These are phyloP conservation scores for Porogramme epimiltina DNA, from an alignment of 1,284 basidiomycete genomes.

Conservation along the genomic window DNA sequence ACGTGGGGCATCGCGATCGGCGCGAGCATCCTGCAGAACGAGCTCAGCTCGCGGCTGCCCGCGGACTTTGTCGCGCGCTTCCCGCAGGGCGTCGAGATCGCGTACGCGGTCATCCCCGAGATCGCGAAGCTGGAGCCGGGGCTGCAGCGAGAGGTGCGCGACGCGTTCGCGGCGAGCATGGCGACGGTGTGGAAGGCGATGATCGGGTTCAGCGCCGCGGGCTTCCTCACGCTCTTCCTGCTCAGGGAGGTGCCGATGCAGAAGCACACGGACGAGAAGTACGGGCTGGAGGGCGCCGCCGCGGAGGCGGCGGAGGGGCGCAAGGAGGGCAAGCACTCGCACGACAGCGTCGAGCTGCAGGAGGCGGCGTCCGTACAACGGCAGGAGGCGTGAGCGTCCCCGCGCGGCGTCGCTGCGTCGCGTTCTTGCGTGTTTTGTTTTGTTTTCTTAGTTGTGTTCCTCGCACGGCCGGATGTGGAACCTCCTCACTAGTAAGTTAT, in stretches of 20 bases:
- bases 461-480: no score
- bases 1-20: conserved; percentile 43
- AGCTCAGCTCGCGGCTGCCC: conserved; percentile 37
- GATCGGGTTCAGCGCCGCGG: conserved; percentile 25
- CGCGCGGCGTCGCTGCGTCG: no score
- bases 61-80: conserved; percentile 33
- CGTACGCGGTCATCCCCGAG: conserved; percentile 38
- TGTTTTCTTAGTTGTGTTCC: no score
- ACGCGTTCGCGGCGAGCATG: conserved; percentile 30
- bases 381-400: no score
- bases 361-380: no score
- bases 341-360: no score
- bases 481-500: no score
- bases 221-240: conserved; percentile 5
- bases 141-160: conserved; percentile 24
- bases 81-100: conserved; percentile 35
- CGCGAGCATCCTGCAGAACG: conserved; percentile 40
- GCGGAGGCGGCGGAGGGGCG: no score
- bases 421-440: no score
- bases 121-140: conserved; percentile 28
- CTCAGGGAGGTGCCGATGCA: conserved; percentile 7
- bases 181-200: conserved; percentile 29
- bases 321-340: no score
- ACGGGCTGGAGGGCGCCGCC: no score
- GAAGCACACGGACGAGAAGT: neutral